Evolutionary conservation across 345 rosid genomes (phyloP).

Genomic region (Heritiera littoralis): DNA sequence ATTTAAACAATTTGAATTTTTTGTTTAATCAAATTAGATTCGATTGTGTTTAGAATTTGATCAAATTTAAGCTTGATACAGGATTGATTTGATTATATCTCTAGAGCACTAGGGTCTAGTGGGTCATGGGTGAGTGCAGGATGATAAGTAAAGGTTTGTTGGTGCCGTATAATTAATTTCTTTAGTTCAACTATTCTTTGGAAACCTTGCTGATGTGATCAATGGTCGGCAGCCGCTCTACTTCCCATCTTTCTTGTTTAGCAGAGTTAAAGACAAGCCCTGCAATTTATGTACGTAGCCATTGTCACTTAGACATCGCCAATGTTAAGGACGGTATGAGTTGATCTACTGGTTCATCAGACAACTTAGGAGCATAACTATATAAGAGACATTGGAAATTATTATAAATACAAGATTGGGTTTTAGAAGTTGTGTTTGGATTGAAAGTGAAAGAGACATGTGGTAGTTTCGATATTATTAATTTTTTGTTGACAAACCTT

Average conservation of each 20-base stretch:
- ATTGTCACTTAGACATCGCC: background rate
- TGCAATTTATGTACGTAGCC: background rate
- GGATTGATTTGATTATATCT: no score
- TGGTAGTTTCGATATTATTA: no score
- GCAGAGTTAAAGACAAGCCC: background rate
- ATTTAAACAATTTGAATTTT: no score
- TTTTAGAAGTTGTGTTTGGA: background rate
- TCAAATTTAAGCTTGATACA: no score
- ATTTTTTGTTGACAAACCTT: background rate
- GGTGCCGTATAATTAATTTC: background rate
- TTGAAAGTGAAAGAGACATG: no score
- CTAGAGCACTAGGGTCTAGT: background rate
- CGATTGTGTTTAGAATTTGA: no score
- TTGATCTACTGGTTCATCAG: background rate
- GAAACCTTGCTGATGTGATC: background rate
- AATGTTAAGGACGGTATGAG: background rate
- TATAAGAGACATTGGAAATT: background rate
- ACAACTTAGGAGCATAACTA: background rate
- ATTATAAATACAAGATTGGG: background rate
- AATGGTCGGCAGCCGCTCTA: background rate
- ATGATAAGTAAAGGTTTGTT: no score
- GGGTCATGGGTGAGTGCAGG: background rate
- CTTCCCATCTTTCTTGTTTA: background rate
- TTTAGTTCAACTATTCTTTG: background rate
- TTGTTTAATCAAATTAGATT: no score